Conservation (phyloP, 2,329 filamentous ascomycete genomes). For the Penicillium sp. region DNA sequence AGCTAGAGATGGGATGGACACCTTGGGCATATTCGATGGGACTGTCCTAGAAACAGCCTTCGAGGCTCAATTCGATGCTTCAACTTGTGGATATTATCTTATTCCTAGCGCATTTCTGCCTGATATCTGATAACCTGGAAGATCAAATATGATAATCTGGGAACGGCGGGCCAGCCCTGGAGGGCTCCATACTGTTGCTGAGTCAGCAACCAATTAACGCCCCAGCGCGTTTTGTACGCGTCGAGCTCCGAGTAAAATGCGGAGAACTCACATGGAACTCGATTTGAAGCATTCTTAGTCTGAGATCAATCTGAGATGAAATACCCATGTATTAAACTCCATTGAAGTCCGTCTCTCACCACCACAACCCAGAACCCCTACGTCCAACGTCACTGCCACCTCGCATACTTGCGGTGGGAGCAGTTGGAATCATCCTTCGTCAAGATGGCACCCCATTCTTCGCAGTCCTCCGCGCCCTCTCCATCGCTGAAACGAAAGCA, state of each 20-base stretch:
- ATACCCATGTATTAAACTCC: background rate
- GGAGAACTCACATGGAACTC: constrained; percentile 12
- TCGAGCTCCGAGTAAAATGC: constrained; percentile 30
- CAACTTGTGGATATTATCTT: too few species aligned
- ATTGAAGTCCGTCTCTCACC: background rate
- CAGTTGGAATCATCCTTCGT: background rate
- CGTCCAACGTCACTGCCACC: background rate
- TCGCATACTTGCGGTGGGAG: background rate
- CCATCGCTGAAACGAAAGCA: constrained; percentile 50
- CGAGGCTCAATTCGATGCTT: background rate
- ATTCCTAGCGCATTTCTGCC: background rate
- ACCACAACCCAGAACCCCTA: background rate
- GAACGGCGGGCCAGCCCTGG: background rate
- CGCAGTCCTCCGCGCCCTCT: constrained; percentile 35
- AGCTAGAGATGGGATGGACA: background rate
- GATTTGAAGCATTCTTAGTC: background rate
- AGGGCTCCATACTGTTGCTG: background rate
- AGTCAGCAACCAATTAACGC: constrained; percentile 30
- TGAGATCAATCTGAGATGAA: background rate
- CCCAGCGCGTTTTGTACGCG: constrained; percentile 34
- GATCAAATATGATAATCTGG: background rate
- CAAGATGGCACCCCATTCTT: constrained; percentile 37
- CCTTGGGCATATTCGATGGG: background rate
- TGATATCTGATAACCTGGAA: background rate
- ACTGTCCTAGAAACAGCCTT: background rate